Conservation (phyloP, 2,329 filamentous ascomycete species). For the Eutypa lata region DNA sequence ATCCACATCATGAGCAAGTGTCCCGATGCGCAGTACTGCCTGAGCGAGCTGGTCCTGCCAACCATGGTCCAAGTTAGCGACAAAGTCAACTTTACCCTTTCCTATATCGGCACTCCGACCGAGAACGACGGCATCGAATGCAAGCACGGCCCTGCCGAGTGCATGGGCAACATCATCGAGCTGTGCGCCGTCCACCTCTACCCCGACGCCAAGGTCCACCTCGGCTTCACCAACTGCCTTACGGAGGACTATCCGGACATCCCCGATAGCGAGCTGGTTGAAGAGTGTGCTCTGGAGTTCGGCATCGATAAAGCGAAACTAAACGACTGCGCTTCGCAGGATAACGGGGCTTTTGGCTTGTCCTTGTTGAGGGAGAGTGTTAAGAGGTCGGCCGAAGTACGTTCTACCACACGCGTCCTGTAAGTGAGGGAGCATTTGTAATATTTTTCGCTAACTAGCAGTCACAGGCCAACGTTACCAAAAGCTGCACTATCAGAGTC, state of each 20-base stretch:
- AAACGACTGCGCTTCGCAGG: constrained; percentile 76
- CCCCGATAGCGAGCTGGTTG: constrained; percentile 71
- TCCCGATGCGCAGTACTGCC: constrained; percentile 82
- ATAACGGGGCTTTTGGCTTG: constrained; percentile 70
- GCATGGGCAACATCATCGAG: constrained; percentile 83
- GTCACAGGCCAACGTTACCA: constrained; percentile 58
- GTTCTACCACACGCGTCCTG: constrained; percentile 20
- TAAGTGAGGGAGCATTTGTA: neutral
- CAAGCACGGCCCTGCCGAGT: constrained; percentile 86
- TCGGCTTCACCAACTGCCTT: constrained; percentile 93
- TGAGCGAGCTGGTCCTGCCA: constrained; percentile 77
- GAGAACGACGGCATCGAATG: constrained; percentile 81
- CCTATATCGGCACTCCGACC: constrained; percentile 80
- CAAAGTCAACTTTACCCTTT: constrained; percentile 88
- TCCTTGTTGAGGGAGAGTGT: constrained; percentile 67
- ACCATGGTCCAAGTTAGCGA: constrained; percentile 77
- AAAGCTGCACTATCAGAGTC: constrained; percentile 76
- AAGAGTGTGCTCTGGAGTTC: constrained; percentile 88
- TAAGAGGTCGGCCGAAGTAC: constrained; percentile 56
- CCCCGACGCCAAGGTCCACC: constrained; percentile 78
- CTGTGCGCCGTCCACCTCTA: constrained; percentile 84
- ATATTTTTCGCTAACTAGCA: constrained; percentile 8
- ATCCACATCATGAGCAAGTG: constrained; percentile 98
- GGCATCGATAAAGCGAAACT: constrained; percentile 79
- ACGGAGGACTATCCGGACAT: constrained; percentile 73